phyloP scores from a whole-genome alignment of 345 rosid species.

The Mercurialis annua region DNA sequence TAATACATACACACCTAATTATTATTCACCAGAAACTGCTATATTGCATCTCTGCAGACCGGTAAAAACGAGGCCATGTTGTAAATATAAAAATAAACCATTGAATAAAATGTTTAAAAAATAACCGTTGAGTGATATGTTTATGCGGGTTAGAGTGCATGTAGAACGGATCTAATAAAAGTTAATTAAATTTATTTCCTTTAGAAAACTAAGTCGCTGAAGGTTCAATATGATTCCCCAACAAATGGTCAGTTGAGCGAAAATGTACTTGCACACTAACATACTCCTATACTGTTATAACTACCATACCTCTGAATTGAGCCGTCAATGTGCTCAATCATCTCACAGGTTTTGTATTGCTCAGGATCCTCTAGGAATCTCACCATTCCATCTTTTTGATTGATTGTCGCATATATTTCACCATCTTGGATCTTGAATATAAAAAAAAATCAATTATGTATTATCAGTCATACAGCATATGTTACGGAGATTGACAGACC shows the following conservation, averaged over 20 bases:
- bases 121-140: not conserved
- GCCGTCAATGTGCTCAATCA: slow-evolving; percentile 79
- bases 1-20: not conserved
- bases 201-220: not conserved
- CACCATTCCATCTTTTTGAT: slow-evolving; percentile 99
- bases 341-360: slow-evolving; percentile 82
- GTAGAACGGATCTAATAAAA: not conserved
- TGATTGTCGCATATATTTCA: slow-evolving; percentile 90
- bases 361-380: slow-evolving; percentile 98
- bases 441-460: slow-evolving; percentile 5
- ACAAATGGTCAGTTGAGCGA: not conserved
- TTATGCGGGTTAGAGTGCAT: no score
- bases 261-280: not conserved
- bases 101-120: not conserved
- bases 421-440: slow-evolving; percentile 82
- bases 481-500: no score
- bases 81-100: not conserved
- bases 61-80: not conserved
- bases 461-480: slow-evolving; percentile 1
- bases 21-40: not conserved
- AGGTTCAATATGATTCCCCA: not conserved
- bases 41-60: not conserved
- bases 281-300: no score
- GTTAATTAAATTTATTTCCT: not conserved
- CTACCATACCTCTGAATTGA: slow-evolving; percentile 74